Evolutionary conservation across 176 grass and related monocot genomes (phyloP), one percentile per base, ranked within the genome.

Genomic region (Elymus sibiricus): DNA sequence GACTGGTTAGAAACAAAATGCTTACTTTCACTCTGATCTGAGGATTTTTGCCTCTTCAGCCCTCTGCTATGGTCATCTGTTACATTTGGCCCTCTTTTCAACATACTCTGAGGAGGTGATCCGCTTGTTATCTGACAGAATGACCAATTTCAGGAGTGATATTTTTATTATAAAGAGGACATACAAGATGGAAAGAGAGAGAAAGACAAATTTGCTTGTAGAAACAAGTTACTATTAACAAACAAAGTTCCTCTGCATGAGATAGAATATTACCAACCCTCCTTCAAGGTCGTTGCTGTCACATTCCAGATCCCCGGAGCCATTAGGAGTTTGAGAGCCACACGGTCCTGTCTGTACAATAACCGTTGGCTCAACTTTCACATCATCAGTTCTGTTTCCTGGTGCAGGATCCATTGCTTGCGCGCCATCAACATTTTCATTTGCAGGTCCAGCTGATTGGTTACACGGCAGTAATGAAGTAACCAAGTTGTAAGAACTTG

Each of bases 251-350:
- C 2, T 37, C 5, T 49, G 38, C 22, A 70, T 26, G 73, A 37
- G 47, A 87, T 13, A 71, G 29, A 79, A 83, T 76, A 65, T 87
- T 92, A 98, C 97, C 49, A 91, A 85, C 75, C 92, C 90, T 79
- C 86, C 89, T 89, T 88, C 70, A 58, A 74, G 77, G 44, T 91
- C 86, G 85, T 92, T 92, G 84, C 97, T 98, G 55, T 95, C 97
- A 77, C 88, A 90, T 61, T 94, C 85, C 77, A 87, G 78, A 86
- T 88, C 86, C 79, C 82, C 86, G 42, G 66, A 82, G 5, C 88
- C 94, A 15, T 87, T 90, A 40, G 92, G 94, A 40, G 83, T 92
- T 79, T 93, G 90, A 79, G 92, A 86, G 63, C 86, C 85, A 13
- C 83, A 95, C 19, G 80, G 75, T 19, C 84, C 87, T 79, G 87